Percentiles rank a stretch among this genome's conserved stretches.
Conservation (phyloP, 176 grass and related monocot species). For the Dendrocalamus sinicus region DNA sequence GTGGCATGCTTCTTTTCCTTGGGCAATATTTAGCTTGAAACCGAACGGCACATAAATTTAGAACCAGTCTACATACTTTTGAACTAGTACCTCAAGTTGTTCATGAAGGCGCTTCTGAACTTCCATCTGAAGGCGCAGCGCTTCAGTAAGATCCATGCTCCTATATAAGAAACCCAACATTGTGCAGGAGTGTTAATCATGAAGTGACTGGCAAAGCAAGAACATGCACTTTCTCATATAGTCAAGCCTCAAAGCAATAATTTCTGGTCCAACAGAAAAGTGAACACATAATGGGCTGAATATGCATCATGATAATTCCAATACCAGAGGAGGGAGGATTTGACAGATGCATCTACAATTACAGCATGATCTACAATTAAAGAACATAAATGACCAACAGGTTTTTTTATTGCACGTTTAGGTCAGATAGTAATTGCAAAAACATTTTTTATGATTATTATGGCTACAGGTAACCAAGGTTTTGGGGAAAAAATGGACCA, state of each 20-base stretch:
- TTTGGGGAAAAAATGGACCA: not conserved
- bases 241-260: slow-evolving; percentile 20
- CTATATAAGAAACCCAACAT: slow-evolving; percentile 55
- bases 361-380: not conserved
- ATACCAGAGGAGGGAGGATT: slow-evolving; percentile 14
- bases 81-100: slow-evolving; percentile 81
- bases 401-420: not conserved
- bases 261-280: slow-evolving; percentile 18
- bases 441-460: not conserved
- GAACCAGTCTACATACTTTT: slow-evolving; percentile 21
- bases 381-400: slow-evolving; percentile 11
- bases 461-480: not conserved
- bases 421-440: not conserved
- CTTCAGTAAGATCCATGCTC: slow-evolving; percentile 92
- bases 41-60: not conserved
- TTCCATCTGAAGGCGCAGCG: slow-evolving; percentile 93
- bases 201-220: not conserved
- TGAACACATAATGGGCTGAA: slow-evolving; percentile 14
- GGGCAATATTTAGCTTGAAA: not conserved
- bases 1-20: not conserved
- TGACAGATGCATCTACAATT: slow-evolving; percentile 24
- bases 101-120: slow-evolving; percentile 97
- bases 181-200: slow-evolving; percentile 15
- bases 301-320: slow-evolving; percentile 11
- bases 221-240: not conserved